Evolutionary conservation across 495 filamentous ascomycete species (phyloP).

Genomic region (Aspergillus biplanus): DNA sequence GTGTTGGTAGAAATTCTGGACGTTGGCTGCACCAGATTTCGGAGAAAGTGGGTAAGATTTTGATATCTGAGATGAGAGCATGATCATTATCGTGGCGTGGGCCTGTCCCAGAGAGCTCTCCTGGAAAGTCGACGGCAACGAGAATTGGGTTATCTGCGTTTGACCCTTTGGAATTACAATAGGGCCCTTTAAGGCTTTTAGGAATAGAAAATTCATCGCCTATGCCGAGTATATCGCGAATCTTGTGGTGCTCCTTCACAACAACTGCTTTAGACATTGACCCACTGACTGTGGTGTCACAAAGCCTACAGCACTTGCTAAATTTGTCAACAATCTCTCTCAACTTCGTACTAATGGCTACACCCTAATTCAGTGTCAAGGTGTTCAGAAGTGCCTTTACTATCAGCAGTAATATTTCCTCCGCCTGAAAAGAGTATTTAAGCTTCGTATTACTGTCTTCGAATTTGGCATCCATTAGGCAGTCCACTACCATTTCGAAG

Average conservation of each 20-base stretch:
- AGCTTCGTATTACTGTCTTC: neutral
- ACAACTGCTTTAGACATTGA: too few relatives aligned
- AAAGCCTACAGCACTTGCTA: neutral
- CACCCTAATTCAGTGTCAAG: slow-evolving; percentile 11
- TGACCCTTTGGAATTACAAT: neutral
- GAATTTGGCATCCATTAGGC: neutral
- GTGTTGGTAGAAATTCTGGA: slow-evolving; percentile 6
- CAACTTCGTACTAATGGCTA: slow-evolving; percentile 4
- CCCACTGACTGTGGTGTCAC: too few relatives aligned
- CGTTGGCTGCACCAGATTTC: slow-evolving; percentile 4
- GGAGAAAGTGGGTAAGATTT: slow-evolving; percentile 6
- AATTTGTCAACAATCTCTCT: slow-evolving; percentile 8
- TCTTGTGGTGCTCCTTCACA: too few relatives aligned
- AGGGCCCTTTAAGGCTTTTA: too few relatives aligned
- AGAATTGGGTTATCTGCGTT: neutral
- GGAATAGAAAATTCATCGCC: slow-evolving; percentile 3
- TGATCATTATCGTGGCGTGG: slow-evolving; percentile 18
- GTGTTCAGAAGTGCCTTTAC: slow-evolving; percentile 8
- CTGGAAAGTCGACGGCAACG: slow-evolving; percentile 9
- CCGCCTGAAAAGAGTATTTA: too few relatives aligned
- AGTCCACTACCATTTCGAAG: neutral
- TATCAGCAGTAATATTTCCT: slow-evolving; percentile 5
- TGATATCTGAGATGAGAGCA: neutral
- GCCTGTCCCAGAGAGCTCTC: slow-evolving; percentile 1
- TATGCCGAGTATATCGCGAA: slow-evolving; percentile 6